Evolutionary conservation across 1,284 basidiomycete species (phyloP).

Genomic region (Puccinia horiana): DNA sequence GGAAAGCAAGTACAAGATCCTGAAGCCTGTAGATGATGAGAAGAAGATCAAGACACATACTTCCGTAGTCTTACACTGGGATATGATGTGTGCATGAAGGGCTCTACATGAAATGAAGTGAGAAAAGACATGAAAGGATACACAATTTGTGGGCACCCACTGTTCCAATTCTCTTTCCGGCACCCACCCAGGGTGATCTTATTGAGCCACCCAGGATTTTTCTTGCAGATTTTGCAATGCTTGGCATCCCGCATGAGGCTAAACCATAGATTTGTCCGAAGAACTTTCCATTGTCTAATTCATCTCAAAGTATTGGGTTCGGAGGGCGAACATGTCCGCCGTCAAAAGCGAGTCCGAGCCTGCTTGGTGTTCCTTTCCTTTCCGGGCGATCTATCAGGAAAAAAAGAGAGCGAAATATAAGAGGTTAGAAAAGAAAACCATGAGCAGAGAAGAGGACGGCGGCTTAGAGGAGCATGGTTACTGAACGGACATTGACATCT

Average conservation of each 20-base stretch:
- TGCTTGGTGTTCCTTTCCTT: slow-evolving; percentile 43
- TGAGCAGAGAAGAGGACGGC: not conserved
- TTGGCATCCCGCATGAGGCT: slow-evolving; percentile 20
- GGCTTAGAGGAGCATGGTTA: not conserved
- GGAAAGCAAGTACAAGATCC: too few relatives aligned
- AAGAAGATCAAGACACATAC: not conserved
- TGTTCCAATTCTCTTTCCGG: not conserved
- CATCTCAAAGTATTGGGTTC: slow-evolving; percentile 43
- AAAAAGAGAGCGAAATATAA: not conserved
- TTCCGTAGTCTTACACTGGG: not conserved
- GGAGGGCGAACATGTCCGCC: slow-evolving; percentile 28
- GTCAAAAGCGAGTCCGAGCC: slow-evolving; percentile 45
- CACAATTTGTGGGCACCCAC: not conserved
- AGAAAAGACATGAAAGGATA: not conserved
- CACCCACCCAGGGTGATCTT: too few relatives aligned
- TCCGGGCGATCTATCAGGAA: slow-evolving; percentile 21
- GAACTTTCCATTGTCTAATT: slow-evolving; percentile 36
- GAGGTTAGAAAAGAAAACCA: not conserved
- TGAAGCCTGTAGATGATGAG: too few relatives aligned
- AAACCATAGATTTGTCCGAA: slow-evolving; percentile 47
- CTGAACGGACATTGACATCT: slow-evolving; percentile 64
- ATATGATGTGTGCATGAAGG: not conserved
- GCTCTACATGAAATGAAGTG: not conserved
- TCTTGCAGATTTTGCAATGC: not conserved
- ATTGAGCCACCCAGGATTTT: not conserved